phyloP scores from a whole-genome alignment of 2,329 filamentous ascomycete species.

The Pezicula neosporulosa region DNA sequence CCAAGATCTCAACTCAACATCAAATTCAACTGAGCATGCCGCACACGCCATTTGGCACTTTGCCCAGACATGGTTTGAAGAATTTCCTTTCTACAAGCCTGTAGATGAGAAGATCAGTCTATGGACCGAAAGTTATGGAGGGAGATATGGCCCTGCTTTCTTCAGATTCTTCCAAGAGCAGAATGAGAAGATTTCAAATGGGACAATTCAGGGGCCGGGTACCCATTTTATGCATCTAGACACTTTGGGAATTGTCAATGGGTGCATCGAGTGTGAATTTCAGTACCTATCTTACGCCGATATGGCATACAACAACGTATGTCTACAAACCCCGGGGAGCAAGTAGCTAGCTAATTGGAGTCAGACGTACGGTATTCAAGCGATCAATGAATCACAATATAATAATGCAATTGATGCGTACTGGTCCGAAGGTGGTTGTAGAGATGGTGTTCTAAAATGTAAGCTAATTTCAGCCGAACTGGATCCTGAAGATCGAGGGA shows the following conservation, averaged over 20 bases:
- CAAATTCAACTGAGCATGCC: constrained; percentile 34
- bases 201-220: constrained; percentile 40
- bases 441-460: constrained; percentile 46
- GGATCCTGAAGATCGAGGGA: constrained; percentile 39
- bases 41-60: constrained; percentile 43
- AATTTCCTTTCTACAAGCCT: constrained; percentile 50
- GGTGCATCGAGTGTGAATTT: constrained; percentile 57
- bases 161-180: constrained; percentile 52
- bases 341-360: neutral
- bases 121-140: constrained; percentile 65
- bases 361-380: constrained; percentile 48
- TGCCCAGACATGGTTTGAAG: constrained; percentile 50
- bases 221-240: constrained; percentile 54
- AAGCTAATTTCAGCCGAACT: constrained; percentile 37
- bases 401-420: constrained; percentile 37
- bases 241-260: constrained; percentile 66
- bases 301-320: constrained; percentile 19
- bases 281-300: constrained; percentile 35
- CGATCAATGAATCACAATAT: constrained; percentile 40
- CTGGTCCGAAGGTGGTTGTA: constrained; percentile 44
- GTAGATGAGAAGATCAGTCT: constrained; percentile 53
- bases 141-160: constrained; percentile 63
- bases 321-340: neutral
- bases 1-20: neutral
- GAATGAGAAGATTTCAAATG: constrained; percentile 50